phyloP scores from a whole-genome alignment of 2,329 filamentous ascomycete species.

The Trichophyton verrucosum region DNA sequence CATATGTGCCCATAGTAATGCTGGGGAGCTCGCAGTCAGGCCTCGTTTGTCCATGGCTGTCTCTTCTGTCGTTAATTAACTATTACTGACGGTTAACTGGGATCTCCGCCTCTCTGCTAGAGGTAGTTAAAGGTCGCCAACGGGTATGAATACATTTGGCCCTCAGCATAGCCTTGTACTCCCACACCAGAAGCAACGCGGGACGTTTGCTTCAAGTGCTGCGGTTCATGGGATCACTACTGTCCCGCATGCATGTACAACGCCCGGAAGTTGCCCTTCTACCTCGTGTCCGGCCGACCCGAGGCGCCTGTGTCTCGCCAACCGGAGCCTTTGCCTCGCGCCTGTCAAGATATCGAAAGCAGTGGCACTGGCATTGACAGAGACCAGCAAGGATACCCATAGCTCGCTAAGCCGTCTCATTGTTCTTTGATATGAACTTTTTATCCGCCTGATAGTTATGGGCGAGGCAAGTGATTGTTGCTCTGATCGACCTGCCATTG shows the following conservation, averaged over 20 bases:
- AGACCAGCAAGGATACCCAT: not conserved
- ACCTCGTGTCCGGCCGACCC: not conserved
- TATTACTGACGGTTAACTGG: too few species aligned
- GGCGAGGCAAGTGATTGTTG: not conserved
- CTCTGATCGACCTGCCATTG: not conserved
- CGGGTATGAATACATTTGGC: too few species aligned
- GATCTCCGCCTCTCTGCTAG: too few species aligned
- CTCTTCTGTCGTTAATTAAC: too few species aligned
- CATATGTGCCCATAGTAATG: too few species aligned
- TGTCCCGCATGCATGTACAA: constrained; percentile 1
- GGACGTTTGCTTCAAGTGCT: not conserved
- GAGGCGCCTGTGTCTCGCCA: not conserved
- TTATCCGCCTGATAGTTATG: not conserved
- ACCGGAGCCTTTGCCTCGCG: not conserved
- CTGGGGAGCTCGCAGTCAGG: too few species aligned
- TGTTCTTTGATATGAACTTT: not conserved
- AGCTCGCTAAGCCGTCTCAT: not conserved
- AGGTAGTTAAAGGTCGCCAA: too few species aligned
- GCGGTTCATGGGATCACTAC: not conserved
- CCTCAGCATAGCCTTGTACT: not conserved
- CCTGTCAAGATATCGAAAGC: not conserved
- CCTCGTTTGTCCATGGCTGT: too few species aligned
- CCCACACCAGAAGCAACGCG: not conserved
- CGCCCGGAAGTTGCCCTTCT: not conserved
- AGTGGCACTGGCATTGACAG: not conserved